Conservation (phyloP, 2,329 filamentous ascomycete species). For the Cercospora nicotianae region DNA sequence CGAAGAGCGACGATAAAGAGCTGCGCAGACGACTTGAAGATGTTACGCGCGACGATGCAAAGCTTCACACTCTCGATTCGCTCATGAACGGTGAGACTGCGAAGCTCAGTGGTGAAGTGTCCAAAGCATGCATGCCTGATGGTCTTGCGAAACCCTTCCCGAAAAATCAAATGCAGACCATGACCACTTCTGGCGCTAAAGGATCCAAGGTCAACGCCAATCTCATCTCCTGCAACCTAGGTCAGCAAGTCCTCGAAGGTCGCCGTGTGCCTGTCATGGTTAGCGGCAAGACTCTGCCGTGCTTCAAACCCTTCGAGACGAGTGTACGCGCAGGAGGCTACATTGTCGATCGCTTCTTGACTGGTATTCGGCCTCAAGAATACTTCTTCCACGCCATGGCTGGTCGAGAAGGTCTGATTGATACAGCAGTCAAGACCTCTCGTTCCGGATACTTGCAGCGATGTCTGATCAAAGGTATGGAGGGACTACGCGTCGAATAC, state of each 20-base stretch:
- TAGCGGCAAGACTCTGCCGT: constrained; percentile 92
- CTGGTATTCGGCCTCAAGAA: constrained; percentile 92
- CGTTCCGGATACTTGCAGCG: constrained; percentile 94
- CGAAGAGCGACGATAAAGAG: constrained; percentile 65
- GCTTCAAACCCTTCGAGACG: constrained; percentile 89
- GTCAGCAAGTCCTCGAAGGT: constrained; percentile 94
- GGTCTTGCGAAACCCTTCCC: constrained; percentile 91
- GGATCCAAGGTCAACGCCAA: constrained; percentile 92
- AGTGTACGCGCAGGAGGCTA: constrained; percentile 88
- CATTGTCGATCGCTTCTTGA: constrained; percentile 94
- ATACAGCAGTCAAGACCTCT: constrained; percentile 98
- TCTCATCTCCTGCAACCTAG: constrained; percentile 94
- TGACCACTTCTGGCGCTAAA: constrained; percentile 97
- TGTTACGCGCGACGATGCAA: constrained; percentile 84
- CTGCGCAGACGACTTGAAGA: constrained; percentile 79
- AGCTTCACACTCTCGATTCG: constrained; percentile 86
- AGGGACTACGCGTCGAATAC: constrained; percentile 87
- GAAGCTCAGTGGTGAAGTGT: constrained; percentile 74
- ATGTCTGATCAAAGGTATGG: constrained; percentile 98
- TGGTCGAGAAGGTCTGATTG: constrained; percentile 94
- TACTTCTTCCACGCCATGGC: constrained; percentile 99
- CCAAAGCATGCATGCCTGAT: constrained; percentile 72
- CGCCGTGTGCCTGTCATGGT: constrained; percentile 95
- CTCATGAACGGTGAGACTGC: constrained; percentile 73
- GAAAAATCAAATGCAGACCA: constrained; percentile 97